Percentiles rank a stretch among this genome's conserved stretches.
These are phyloP conservation scores for Quercus agrifolia DNA, from an alignment of 306 rosid genomes.

Conservation along the genomic window DNA sequence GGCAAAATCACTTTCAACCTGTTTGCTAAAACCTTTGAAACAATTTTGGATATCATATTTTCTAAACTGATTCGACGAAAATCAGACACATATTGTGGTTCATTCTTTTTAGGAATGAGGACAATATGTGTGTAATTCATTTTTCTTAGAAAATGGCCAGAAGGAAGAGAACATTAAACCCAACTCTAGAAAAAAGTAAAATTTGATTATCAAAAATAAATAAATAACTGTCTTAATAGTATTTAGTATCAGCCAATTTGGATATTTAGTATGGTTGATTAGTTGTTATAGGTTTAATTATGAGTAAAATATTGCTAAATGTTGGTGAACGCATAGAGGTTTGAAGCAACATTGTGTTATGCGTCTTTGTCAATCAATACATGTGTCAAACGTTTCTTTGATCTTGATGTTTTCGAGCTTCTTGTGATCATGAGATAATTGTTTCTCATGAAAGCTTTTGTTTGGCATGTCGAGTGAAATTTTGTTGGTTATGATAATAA, in stretches of 20 bases:
- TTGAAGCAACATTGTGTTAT: background rate
- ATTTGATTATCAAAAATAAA: background rate
- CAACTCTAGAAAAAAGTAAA: slow-evolving; percentile 29
- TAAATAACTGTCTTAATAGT: too few relatives aligned
- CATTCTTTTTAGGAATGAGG: too few relatives aligned
- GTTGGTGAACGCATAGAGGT: background rate
- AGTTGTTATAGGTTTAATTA: background rate
- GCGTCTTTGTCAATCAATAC: background rate
- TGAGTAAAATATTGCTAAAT: background rate
- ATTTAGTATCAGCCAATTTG: background rate
- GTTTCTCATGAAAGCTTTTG: background rate
- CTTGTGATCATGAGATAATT: background rate
- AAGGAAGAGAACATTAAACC: slow-evolving; percentile 15
- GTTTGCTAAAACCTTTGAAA: too few relatives aligned
- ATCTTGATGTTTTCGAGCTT: background rate
- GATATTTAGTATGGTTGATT: background rate
- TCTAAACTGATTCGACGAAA: too few relatives aligned
- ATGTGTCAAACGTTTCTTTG: background rate
- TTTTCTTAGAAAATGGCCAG: too few relatives aligned
- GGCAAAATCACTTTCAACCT: too few relatives aligned
- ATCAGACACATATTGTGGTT: too few relatives aligned
- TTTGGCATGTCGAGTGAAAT: background rate
- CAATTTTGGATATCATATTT: too few relatives aligned
- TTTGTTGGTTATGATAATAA: background rate
- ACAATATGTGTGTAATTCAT: too few relatives aligned